Conservation (phyloP, 2,329 filamentous ascomycete genomes). For the Beauveria sp. region DNA sequence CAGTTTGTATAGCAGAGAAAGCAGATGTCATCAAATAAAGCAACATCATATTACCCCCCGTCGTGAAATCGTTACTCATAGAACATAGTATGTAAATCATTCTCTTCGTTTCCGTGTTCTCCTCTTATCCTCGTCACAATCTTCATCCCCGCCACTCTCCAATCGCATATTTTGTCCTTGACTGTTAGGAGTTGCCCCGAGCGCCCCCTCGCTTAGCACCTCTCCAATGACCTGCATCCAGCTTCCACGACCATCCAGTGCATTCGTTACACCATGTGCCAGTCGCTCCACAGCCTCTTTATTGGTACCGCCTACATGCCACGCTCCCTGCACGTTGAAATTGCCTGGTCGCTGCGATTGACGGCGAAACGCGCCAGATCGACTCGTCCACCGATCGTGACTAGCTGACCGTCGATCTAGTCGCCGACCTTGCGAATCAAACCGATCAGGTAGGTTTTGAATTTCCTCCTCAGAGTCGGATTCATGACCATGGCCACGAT, state of each 20-base stretch:
- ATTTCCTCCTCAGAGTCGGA: conserved; percentile 29
- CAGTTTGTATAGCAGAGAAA: background rate
- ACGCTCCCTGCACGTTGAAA: conserved; percentile 32
- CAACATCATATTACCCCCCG: background rate
- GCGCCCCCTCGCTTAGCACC: conserved; percentile 13
- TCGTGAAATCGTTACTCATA: background rate
- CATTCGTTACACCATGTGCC: conserved; percentile 22
- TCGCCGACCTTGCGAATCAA: conserved; percentile 36
- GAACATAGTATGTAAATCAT: background rate
- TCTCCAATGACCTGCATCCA: conserved; percentile 21
- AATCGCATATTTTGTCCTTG: background rate
- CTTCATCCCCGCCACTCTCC: background rate
- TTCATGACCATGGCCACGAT: conserved; percentile 12
- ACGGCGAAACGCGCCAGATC: conserved; percentile 37
- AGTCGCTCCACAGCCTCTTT: conserved; percentile 31
- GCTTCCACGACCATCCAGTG: conserved; percentile 21
- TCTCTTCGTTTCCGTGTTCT: background rate
- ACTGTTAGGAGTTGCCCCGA: background rate
- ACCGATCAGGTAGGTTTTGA: conserved; percentile 40
- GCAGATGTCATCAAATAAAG: background rate
- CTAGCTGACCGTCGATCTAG: conserved; percentile 22
- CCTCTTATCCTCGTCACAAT: background rate
- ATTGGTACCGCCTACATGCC: conserved; percentile 39
- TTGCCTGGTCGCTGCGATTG: conserved; percentile 24
- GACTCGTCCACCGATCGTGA: conserved; percentile 24